Evolutionary conservation across 2,329 filamentous ascomycete species (phyloP), one percentile per base, ranked within the genome.

Genomic region (Byssoonygena ceratinophila): DNA sequence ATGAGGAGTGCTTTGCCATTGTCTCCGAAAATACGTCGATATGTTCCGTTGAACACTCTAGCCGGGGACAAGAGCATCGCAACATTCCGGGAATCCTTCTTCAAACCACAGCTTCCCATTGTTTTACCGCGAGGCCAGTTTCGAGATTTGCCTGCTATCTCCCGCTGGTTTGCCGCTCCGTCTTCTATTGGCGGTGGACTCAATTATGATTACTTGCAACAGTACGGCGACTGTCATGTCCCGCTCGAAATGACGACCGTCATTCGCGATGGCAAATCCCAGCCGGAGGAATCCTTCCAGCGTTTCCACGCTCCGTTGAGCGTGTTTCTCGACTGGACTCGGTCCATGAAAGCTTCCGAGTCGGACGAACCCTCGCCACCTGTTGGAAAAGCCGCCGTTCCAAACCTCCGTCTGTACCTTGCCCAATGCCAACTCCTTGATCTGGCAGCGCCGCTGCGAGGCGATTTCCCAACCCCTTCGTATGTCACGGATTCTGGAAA

Each of bases 341-440:
- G 52, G 31, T 52, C 52, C 22, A 22, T 47, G 27, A 60, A 59
- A 40, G 57, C 52, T 52, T 44, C 56, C 49, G 44, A 54, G 54
- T 59, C 59, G 18, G 60, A 23, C 7, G 14, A 11, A 3, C 9
- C 34, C 6, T 20, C 39, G 16, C 4, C 12, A 7, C 27, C 5
- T 20, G 11, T n/a, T 61, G 51, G 58, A 56, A 46, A 55, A 20
- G 58, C 62, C 46, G 49, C 60, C 6, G 60, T 58, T 31, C 4
- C 39, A 14, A 50, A 43, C 18, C 16, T 25, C 29, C 66, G 67
- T n/a, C 73, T 96, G 2, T 97, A 97, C 66, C 82, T 97, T 50
- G 90, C 91, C 0, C 92, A 97, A 69, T 85, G 83, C 12, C 75
- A 84, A 29, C 74, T 96, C 1, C 63, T 74, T 3, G 78, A 85